Conservation (phyloP, 306 rosid genomes). For the Potentilla sterilis region DNA sequence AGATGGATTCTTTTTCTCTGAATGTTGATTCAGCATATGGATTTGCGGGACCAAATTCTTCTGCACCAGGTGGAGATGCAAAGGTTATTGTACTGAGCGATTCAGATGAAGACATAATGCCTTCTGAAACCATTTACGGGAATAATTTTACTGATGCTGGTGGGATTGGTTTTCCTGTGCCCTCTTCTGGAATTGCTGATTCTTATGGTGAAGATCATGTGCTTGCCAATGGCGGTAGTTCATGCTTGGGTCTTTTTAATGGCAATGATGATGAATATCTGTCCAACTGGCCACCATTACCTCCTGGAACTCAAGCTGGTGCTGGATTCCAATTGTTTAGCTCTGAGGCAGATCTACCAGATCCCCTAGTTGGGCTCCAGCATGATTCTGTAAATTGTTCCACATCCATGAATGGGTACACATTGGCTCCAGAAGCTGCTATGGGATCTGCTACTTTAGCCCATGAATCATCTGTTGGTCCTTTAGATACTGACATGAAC, state of each 20-base stretch:
- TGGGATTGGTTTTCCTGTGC: slow-evolving; percentile 49
- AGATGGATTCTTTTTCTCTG: slow-evolving; percentile 63
- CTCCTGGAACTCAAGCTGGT: slow-evolving; percentile 65
- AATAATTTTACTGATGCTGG: slow-evolving; percentile 47
- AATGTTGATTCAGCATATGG: slow-evolving; percentile 69
- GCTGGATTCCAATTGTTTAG: slow-evolving; percentile 79
- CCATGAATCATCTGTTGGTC: slow-evolving; percentile 53
- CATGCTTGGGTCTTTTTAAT: slow-evolving; percentile 71
- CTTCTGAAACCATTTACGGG: slow-evolving; percentile 44
- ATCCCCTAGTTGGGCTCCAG: slow-evolving; percentile 60
- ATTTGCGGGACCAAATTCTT: slow-evolving; percentile 40
- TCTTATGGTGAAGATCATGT: slow-evolving; percentile 62
- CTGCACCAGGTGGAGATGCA: slow-evolving; percentile 53
- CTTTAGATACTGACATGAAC: slow-evolving; percentile 63
- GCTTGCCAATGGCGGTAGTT: slow-evolving; percentile 47
- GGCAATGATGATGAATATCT: slow-evolving; percentile 62
- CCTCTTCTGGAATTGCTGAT: slow-evolving; percentile 57
- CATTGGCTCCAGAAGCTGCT: slow-evolving; percentile 56
- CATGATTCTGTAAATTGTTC: slow-evolving; percentile 66
- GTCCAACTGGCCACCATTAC: slow-evolving; percentile 58
- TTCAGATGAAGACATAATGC: slow-evolving; percentile 78
- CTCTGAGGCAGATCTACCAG: slow-evolving; percentile 72
- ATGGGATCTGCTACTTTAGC: slow-evolving; percentile 54
- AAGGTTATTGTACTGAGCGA: slow-evolving; percentile 86
- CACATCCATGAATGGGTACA: slow-evolving; percentile 69